phyloP scores from a whole-genome alignment of 495 filamentous ascomycete species.

The Talaromyces liani region DNA sequence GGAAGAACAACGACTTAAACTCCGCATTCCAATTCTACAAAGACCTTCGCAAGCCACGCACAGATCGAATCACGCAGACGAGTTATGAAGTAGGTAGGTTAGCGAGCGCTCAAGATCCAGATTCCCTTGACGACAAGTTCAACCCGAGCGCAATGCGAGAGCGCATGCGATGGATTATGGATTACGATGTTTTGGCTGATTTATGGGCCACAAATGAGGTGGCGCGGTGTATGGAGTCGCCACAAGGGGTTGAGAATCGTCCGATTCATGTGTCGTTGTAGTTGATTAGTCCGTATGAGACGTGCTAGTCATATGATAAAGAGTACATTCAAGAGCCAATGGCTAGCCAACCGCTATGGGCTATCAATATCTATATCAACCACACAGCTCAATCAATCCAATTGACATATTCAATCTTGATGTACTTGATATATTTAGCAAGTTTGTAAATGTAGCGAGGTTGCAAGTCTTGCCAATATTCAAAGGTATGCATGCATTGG shows the following conservation, averaged over 20 bases:
- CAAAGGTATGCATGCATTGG: too few species aligned
- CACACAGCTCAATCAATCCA: too few species aligned
- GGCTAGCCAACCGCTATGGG: neutral
- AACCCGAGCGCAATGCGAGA: neutral
- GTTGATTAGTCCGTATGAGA: neutral
- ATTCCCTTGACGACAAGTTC: neutral
- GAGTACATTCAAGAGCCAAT: neutral
- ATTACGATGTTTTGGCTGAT: constrained; percentile 25
- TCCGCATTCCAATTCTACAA: neutral
- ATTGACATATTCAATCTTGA: too few species aligned
- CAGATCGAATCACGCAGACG: neutral
- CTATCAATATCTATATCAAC: too few species aligned
- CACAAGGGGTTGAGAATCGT: neutral
- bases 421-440: too few species aligned
- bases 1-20: neutral
- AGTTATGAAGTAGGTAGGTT: neutral
- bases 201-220: constrained; percentile 8
- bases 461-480: too few species aligned
- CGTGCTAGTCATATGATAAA: neutral
- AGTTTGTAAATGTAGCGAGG: too few species aligned
- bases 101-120: neutral
- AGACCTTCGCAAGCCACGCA: neutral
- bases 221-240: neutral
- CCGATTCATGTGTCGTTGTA: neutral
- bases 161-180: constrained; percentile 15